These are phyloP conservation scores for Eucalyptus tenuipes DNA, from an alignment of 345 rosid genomes.

Conservation along the genomic window DNA sequence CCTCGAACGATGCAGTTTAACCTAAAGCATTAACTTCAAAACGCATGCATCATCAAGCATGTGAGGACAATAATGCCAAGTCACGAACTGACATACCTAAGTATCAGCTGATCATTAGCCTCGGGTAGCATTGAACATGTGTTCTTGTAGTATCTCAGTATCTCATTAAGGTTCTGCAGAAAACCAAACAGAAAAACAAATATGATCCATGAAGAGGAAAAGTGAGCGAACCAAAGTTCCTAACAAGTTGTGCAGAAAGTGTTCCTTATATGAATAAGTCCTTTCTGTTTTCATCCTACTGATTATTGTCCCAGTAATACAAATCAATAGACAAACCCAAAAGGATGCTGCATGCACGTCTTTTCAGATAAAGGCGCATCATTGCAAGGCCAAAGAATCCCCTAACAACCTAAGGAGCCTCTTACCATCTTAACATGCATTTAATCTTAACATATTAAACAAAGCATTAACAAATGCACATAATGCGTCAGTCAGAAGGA, in stretches of 20 bases:
- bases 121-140: conserved; percentile 34
- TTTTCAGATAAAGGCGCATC: not conserved
- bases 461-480: not conserved
- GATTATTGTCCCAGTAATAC: not conserved
- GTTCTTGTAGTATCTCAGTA: conserved; percentile 39
- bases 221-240: not conserved
- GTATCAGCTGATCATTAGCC: conserved; percentile 32
- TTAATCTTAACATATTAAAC: not conserved
- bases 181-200: not conserved
- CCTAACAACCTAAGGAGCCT: not conserved
- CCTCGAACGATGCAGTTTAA: not conserved
- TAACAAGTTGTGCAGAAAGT: not conserved
- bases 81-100: conserved; percentile 24
- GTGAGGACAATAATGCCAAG: not conserved
- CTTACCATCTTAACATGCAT: not conserved
- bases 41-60: not conserved
- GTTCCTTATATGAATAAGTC: not conserved
- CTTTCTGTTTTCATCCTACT: not conserved
- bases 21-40: not conserved
- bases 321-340: not conserved
- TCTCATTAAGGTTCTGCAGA: conserved; percentile 61
- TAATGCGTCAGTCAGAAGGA: not conserved
- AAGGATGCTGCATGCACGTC: not conserved
- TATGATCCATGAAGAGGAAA: not conserved
- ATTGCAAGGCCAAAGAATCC: not conserved